Conservation (phyloP, 208 protist species). For the Spongospora subterranea region DNA sequence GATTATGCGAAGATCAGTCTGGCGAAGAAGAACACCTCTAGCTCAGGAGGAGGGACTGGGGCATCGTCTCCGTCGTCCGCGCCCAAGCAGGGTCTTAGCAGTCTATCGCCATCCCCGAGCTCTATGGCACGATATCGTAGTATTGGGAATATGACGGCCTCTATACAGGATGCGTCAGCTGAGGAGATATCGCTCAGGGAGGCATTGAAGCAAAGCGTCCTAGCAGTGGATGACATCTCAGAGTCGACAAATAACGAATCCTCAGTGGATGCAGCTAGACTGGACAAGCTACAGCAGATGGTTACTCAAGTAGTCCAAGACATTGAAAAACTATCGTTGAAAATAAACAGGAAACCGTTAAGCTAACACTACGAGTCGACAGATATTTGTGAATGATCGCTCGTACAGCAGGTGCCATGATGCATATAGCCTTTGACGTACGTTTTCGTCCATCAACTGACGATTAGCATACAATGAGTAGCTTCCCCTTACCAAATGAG, state of each 20-base stretch:
- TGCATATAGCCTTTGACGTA: no score
- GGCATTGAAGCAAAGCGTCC: not conserved
- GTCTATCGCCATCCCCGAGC: not conserved
- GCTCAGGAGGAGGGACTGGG: no score
- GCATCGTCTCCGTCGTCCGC: not conserved
- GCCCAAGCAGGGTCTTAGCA: not conserved
- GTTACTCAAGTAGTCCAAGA: not conserved
- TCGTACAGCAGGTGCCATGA: no score
- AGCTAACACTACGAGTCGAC: no score
- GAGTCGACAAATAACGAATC: no score
- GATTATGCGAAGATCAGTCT: constrained; percentile 2
- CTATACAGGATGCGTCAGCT: not conserved
- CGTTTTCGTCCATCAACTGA: no score
- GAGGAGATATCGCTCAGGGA: not conserved
- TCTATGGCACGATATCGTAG: not conserved
- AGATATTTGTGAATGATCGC: no score
- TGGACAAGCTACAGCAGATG: not conserved
- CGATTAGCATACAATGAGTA: no score
- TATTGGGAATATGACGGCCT: not conserved
- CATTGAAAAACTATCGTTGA: not conserved
- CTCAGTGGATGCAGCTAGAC: no score
- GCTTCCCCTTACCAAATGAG: no score
- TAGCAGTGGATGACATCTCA: no score
- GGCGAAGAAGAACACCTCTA: constrained; percentile 23
- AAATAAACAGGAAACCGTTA: not conserved